Percentiles rank a stretch among this genome's conserved stretches.
phyloP scores from a whole-genome alignment of 2,329 filamentous ascomycete genomes.

The Aciculosporium take region DNA sequence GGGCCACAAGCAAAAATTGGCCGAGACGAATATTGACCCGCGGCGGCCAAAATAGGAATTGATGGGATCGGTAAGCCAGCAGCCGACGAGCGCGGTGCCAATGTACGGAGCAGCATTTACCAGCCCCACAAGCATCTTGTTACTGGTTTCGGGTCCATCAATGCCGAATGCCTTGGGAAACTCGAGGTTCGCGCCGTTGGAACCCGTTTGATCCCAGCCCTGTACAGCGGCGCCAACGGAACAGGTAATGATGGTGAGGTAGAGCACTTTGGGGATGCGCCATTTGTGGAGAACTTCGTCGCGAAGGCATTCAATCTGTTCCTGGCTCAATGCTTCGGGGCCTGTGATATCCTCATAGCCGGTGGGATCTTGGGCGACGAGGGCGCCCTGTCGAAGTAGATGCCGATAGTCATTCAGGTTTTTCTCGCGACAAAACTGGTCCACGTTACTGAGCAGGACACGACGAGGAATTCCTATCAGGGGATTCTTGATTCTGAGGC shows the following conservation, averaged over 20 bases:
- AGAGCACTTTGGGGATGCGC: slow-evolving; percentile 46
- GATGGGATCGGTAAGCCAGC: slow-evolving; percentile 54
- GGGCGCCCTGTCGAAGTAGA: slow-evolving; percentile 52
- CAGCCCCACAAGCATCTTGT: slow-evolving; percentile 45
- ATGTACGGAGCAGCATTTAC: slow-evolving; percentile 47
- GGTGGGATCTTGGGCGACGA: slow-evolving; percentile 57
- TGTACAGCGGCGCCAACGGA: slow-evolving; percentile 58
- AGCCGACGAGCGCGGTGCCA: slow-evolving; percentile 35
- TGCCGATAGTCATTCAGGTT: slow-evolving; percentile 42
- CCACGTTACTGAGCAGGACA: slow-evolving; percentile 39
- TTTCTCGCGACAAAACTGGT: slow-evolving; percentile 46
- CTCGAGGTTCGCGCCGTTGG: slow-evolving; percentile 48
- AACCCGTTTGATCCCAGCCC: slow-evolving; percentile 54
- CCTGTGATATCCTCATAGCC: slow-evolving; percentile 45
- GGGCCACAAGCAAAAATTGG: slow-evolving; percentile 55
- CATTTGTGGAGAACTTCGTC: slow-evolving; percentile 55
- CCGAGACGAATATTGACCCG: slow-evolving; percentile 55
- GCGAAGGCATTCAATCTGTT: slow-evolving; percentile 44
- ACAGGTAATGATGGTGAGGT: slow-evolving; percentile 52
- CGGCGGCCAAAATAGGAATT: slow-evolving; percentile 30
- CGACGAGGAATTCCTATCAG: slow-evolving; percentile 37
- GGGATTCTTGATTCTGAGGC: slow-evolving; percentile 28
- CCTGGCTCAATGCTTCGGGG: slow-evolving; percentile 41
- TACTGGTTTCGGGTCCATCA: slow-evolving; percentile 17
- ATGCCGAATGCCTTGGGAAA: slow-evolving; percentile 41